A percentile compares a stretch with the other conserved stretches of the same genome.
Conservation (phyloP, 2,329 filamentous ascomycete species). For the Neonectria faginata region DNA sequence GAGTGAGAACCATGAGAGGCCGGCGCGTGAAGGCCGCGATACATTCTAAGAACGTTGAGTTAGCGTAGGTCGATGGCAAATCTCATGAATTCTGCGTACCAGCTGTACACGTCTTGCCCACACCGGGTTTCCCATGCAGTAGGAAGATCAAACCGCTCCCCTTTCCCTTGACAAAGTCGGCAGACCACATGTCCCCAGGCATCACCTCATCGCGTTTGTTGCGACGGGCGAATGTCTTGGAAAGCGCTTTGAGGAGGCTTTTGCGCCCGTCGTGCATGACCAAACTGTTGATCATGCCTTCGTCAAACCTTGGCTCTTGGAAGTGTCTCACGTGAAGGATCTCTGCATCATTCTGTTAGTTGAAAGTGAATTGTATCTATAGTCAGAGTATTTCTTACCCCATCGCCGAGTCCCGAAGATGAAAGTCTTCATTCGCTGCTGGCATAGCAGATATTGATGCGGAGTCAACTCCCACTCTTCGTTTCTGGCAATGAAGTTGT, state of each 20-base stretch:
- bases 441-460: too few relatives aligned
- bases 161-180: slow-evolving; percentile 44
- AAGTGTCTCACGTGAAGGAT: slow-evolving; percentile 23
- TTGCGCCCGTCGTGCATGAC: slow-evolving; percentile 44
- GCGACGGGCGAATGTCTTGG: slow-evolving; percentile 42
- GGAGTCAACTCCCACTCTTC: too few relatives aligned
- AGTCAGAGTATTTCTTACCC: too few relatives aligned
- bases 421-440: too few relatives aligned
- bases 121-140: slow-evolving; percentile 40
- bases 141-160: slow-evolving; percentile 42
- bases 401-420: too few relatives aligned
- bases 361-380: too few relatives aligned
- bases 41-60: slow-evolving; percentile 42
- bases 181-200: slow-evolving; percentile 27
- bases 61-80: not conserved
- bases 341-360: too few relatives aligned
- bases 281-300: slow-evolving; percentile 45
- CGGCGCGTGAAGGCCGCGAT: slow-evolving; percentile 49
- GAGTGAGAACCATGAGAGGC: slow-evolving; percentile 3
- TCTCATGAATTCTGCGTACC: slow-evolving; percentile 30
- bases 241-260: slow-evolving; percentile 8
- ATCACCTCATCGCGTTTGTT: slow-evolving; percentile 35
- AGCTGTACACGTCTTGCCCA: slow-evolving; percentile 48
- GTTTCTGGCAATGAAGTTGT: too few relatives aligned
- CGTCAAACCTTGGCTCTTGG: slow-evolving; percentile 41